Conservation (phyloP, 2,329 filamentous ascomycete species). For the Basipetospora chlamydospora region DNA sequence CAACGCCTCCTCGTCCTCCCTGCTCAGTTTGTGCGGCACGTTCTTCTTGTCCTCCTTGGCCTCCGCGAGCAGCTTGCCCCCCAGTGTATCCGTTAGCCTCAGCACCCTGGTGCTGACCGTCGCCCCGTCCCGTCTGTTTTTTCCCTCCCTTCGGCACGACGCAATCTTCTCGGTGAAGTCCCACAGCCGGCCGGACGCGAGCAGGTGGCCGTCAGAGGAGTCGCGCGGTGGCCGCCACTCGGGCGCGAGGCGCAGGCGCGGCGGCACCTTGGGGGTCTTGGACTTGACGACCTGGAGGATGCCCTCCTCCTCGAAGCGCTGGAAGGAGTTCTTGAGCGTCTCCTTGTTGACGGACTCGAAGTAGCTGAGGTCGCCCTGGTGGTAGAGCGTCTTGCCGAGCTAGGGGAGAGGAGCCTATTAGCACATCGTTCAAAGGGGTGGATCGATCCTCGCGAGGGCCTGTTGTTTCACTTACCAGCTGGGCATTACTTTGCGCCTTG, state of each 20-base stretch:
- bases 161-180: slow-evolving; percentile 84
- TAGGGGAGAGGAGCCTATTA: too few relatives aligned
- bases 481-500: slow-evolving; percentile 67
- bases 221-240: slow-evolving; percentile 64
- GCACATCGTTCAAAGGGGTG: too few relatives aligned
- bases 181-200: slow-evolving; percentile 69
- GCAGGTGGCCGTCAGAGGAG: slow-evolving; percentile 40
- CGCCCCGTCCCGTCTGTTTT: slow-evolving; percentile 86
- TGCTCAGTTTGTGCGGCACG: slow-evolving; percentile 25
- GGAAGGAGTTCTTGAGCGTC: slow-evolving; percentile 85
- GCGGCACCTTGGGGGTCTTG: slow-evolving; percentile 46
- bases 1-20: slow-evolving; percentile 33
- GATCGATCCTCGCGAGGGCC: too few relatives aligned
- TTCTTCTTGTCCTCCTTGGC: slow-evolving; percentile 25
- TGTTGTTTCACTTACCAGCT: slow-evolving; percentile 43
- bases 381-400: slow-evolving; percentile 91
- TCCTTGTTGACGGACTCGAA: slow-evolving; percentile 99
- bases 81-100: slow-evolving; percentile 59
- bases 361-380: slow-evolving; percentile 92
- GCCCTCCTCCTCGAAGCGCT: slow-evolving; percentile 77
- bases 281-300: slow-evolving; percentile 64
- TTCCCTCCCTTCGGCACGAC: slow-evolving; percentile 70
- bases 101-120: slow-evolving; percentile 77
- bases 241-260: slow-evolving; percentile 52
- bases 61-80: slow-evolving; percentile 51